phyloP scores from a whole-genome alignment of 345 rosid genomes.

The Pistacia vera region DNA sequence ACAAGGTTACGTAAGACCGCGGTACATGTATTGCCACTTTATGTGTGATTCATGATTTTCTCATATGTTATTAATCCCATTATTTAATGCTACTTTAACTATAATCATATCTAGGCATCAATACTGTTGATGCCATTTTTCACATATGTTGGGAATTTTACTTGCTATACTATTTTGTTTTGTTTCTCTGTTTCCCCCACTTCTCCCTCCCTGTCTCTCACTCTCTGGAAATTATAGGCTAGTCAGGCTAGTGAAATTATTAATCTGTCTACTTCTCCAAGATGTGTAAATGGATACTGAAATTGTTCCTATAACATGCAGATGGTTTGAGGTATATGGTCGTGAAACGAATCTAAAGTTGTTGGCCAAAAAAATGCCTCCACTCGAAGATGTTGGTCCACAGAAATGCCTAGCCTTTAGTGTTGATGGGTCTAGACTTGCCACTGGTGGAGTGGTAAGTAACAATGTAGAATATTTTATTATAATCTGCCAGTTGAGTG shows the following conservation, averaged over 20 bases:
- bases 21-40: not conserved
- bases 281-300: not conserved
- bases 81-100: not conserved
- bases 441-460: conserved; percentile 87
- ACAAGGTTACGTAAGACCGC: not conserved
- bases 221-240: not conserved
- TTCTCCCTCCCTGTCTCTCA: not conserved
- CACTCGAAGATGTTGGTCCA: conserved; percentile 66
- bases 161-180: not conserved
- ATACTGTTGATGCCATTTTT: not conserved
- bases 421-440: conserved; percentile 88
- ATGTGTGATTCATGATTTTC: not conserved
- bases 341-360: conserved; percentile 48
- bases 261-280: not conserved
- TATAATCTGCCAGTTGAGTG: conserved; percentile 2
- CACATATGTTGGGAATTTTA: not conserved
- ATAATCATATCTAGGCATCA: not conserved
- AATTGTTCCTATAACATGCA: conserved; percentile 37
- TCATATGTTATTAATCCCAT: not conserved
- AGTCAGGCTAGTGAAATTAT: not conserved
- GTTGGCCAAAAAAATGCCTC: conserved; percentile 55
- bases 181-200: not conserved
- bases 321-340: conserved; percentile 71
- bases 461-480: not conserved
- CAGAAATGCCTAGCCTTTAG: conserved; percentile 88